These are phyloP conservation scores for Thraustotheca clavata DNA, from an alignment of 352 stramenopile species.

Conservation along the genomic window DNA sequence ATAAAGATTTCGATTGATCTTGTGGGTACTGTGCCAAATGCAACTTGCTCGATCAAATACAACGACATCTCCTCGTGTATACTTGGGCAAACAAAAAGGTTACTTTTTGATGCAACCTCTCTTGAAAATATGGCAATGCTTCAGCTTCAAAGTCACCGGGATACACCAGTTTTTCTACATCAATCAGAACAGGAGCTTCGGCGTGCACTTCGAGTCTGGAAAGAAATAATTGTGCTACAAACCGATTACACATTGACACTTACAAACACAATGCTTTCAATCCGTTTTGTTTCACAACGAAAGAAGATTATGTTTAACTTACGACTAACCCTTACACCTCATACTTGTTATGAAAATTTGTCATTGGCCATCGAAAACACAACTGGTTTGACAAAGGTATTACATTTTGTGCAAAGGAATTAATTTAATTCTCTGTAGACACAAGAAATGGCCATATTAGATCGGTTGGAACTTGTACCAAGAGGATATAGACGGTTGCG, in stretches of 20 bases:
- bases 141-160: neutral
- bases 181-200: neutral
- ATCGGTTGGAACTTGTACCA: neutral
- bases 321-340: neutral
- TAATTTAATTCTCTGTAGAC: neutral
- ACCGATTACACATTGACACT: neutral
- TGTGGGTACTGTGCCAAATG: neutral
- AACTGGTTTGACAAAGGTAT: slow-evolving; percentile 9
- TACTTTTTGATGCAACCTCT: neutral
- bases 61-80: neutral
- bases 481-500: slow-evolving; percentile 7
- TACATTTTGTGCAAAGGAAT: neutral
- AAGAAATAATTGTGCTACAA: neutral
- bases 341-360: neutral
- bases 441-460: neutral
- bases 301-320: neutral
- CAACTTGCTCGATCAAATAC: neutral
- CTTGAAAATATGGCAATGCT: neutral
- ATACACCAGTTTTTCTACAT: neutral
- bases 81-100: neutral
- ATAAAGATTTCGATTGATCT: neutral
- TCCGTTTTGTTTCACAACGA: slow-evolving; percentile 12
- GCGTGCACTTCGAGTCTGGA: neutral
- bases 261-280: neutral
- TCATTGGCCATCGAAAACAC: neutral